Conservation (phyloP, 75 land plant genomes). For the Pseudotsuga menziesii region DNA sequence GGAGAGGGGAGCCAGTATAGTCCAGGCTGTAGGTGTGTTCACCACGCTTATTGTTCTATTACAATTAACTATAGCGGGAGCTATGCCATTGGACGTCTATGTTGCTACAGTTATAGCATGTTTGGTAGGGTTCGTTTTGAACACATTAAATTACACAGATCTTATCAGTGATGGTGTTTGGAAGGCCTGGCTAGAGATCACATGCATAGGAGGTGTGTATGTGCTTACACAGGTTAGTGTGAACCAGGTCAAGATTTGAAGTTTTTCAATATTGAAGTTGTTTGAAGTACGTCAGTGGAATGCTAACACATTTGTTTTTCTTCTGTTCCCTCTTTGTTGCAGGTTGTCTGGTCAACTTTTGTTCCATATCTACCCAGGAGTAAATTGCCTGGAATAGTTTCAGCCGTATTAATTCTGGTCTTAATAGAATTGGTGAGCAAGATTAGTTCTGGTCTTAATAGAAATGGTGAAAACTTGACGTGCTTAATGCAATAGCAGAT, state of each 20-base stretch:
- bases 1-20: conserved; percentile 37
- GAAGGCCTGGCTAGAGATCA: conserved; percentile 22
- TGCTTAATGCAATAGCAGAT: background rate
- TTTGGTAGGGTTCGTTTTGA: conserved; percentile 21
- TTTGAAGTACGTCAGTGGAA: background rate
- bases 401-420: conserved; percentile 6
- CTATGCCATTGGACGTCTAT: conserved; percentile 25
- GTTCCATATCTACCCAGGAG: conserved; percentile 30
- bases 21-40: conserved; percentile 41
- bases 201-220: conserved; percentile 33
- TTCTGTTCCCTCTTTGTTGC: conserved; percentile 3
- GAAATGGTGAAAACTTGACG: background rate
- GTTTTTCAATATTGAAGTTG: background rate
- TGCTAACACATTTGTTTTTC: background rate
- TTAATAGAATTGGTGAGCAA: conserved; percentile 4
- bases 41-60: conserved; percentile 28
- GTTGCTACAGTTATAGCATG: conserved; percentile 25
- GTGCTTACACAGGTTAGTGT: conserved; percentile 38
- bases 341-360: conserved; percentile 54
- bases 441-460: conserved; percentile 8
- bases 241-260: background rate
- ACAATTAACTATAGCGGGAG: conserved; percentile 35
- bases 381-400: conserved; percentile 26
- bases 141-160: conserved; percentile 26
- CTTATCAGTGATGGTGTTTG: conserved; percentile 13